Base-by-base conservation (phyloP, 1,139 yeast species). In the Taiozyma sp. region DNA sequence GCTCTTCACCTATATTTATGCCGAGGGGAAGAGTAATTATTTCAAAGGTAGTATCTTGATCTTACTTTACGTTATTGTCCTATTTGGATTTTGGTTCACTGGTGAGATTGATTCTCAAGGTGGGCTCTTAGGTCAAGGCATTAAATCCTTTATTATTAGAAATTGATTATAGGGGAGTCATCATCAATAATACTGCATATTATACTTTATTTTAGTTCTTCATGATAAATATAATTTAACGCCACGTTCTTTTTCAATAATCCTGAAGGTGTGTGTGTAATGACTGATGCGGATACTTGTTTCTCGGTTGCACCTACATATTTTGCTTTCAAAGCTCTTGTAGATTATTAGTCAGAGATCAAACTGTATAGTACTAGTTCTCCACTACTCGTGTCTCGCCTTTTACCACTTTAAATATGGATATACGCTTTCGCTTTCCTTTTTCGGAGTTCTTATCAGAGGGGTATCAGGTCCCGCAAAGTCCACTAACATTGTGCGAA, bases 1-100 rank as follows among this genome's bases (percentile, higher is more conserved):
- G 59, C 73, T 93, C 67, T 92, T 91, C 73, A 88, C 97, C 0
- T 93, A 95, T 68, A 82, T 93, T 54, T 95, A 95, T 66, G 96
- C 97, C 0, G 99, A 93, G 65, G 99, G 99, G 2, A 92, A 92
- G 65, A 87, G 96, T 39, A 93, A 95, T 65, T 93, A 93, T 66
- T 93, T 93, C 75, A 93, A 93, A 68, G 99, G 99, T 1, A 86
- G 93, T 19, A 90, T 95, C 57, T 74, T 95, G 65, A 82, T 92
- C 19, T 77, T 95, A 62, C 78, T 90, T 32, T 93, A 93, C 66
- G 65, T 82, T 24, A 93, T 90, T 40, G 84, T 89, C 7, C 73
- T 90, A 55, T 73, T 82, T 49, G 99, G 99, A 1, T 92, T 92
- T 67, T 91, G 83, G 75, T 84, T 85, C 64, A 86, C 82, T 43